A percentile compares a stretch with the other conserved stretches of the same genome.
Conservation (phyloP, 2,329 filamentous ascomycete species). For the Xenoacremonium recifei region DNA sequence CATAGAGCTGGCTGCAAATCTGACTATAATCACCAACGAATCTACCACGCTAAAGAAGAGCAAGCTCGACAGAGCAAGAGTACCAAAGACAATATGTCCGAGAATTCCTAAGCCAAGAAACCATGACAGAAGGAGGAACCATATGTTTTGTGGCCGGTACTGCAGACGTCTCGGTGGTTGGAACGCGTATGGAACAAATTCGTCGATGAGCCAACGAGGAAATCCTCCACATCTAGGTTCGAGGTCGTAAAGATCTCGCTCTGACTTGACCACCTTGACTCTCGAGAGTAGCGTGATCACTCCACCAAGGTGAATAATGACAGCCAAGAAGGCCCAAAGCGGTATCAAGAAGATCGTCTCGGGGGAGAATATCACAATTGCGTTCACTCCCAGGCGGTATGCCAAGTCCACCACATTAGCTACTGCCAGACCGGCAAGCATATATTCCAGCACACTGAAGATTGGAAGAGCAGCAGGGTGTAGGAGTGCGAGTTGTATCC, state of each 20-base stretch:
- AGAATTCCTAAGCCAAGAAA: constrained; percentile 17
- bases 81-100: constrained; percentile 22
- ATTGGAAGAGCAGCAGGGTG: neutral
- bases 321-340: constrained; percentile 23
- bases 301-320: constrained; percentile 19
- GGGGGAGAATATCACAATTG: constrained; percentile 23
- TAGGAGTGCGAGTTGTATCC: neutral
- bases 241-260: neutral
- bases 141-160: constrained; percentile 9
- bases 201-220: constrained; percentile 10
- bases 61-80: constrained; percentile 22
- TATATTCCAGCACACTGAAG: constrained; percentile 16
- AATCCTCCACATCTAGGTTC: constrained; percentile 1
- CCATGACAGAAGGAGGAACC: constrained; percentile 18
- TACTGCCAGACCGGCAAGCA: constrained; percentile 18
- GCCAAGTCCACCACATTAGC: constrained; percentile 24
- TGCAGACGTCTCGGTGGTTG: constrained; percentile 14
- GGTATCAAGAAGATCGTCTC: constrained; percentile 18
- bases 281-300: constrained; percentile 13
- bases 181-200: constrained; percentile 19
- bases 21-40: constrained; percentile 2
- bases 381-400: constrained; percentile 24
- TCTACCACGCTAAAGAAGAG: constrained; percentile 17
- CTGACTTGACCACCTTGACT: constrained; percentile 7
- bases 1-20: constrained; percentile 5